A percentile compares a stretch with the other conserved stretches of the same genome.
Evolutionary conservation across 768 basidiomycete genomes (phyloP).

Genomic region (Panaeolus cyanescens): DNA sequence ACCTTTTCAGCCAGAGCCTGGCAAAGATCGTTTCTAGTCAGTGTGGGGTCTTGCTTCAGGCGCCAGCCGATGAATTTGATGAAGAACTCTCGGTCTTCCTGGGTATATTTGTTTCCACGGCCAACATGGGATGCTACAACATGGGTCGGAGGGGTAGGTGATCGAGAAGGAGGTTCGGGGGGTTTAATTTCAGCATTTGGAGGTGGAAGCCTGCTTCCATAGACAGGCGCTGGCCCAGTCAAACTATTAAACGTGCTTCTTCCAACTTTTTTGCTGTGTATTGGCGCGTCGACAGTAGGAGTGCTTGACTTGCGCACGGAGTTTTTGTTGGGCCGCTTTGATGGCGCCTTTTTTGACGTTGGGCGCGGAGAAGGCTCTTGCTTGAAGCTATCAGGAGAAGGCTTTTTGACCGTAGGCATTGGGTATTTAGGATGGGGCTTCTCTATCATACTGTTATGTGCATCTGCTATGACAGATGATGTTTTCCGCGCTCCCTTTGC

Average conservation of each 20-base stretch:
- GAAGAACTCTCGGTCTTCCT: constrained; percentile 67
- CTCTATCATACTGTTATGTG: not conserved
- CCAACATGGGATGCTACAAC: constrained; percentile 41
- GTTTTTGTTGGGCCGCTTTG: constrained; percentile 24
- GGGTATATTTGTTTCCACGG: constrained; percentile 64
- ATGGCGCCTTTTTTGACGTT: constrained; percentile 13
- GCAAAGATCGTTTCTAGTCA: constrained; percentile 57
- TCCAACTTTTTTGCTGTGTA: constrained; percentile 22
- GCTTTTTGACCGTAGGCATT: constrained; percentile 41
- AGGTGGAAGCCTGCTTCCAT: constrained; percentile 50
- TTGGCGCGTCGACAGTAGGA: constrained; percentile 19
- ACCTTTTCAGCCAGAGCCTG: constrained; percentile 60
- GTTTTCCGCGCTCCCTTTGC: constrained; percentile 16
- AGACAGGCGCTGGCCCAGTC: constrained; percentile 51
- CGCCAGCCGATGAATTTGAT: constrained; percentile 67
- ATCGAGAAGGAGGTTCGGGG: constrained; percentile 65
- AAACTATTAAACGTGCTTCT: constrained; percentile 64
- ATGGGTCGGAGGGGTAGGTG: constrained; percentile 65
- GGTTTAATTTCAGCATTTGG: constrained; percentile 63
- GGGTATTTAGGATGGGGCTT: constrained; percentile 18
- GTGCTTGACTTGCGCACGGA: constrained; percentile 21
- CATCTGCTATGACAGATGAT: not conserved
- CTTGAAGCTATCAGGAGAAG: constrained; percentile 40
- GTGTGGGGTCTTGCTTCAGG: constrained; percentile 50
- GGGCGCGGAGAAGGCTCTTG: constrained; percentile 26